Evolutionary conservation across 169 alveolate species (phyloP), one percentile per base, ranked within the genome.

Genomic region (Ichthyophthirius multifiliis): DNA sequence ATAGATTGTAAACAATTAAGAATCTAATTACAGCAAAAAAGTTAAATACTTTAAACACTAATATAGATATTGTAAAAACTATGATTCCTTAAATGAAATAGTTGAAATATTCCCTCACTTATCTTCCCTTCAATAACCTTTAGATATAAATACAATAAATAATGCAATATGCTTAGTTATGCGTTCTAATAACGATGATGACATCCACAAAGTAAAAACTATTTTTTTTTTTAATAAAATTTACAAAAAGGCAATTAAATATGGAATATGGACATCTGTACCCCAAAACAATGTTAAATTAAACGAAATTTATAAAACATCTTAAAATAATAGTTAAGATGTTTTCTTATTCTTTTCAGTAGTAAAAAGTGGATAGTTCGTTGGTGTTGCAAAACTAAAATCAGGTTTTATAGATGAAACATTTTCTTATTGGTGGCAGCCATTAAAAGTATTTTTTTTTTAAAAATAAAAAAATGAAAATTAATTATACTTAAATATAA

Each of bases 101-200:
- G 71, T 55, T 27, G 31, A 55, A 39, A 27, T 39, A 27, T 55
- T 55, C 71, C 23, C 23, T 34, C 71, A 55, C 31, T 39, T 55
- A n/a, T 7, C 1, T 27, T 55, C 71, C 18, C 71, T 55, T 27
- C 71, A 55, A 37, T 30, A 35, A 35, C 23, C 7, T 6, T 37
- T 37, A 35, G 20, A 81, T 31, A n/a, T 81, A 12, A 76, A 67
- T 31, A 76, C 67, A 45, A 62, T 47, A 23, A 34, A 16, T 9
- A 31, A 81, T 35, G 86, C 86, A 15, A 10, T 34, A 37, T 35
- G 80, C 41, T 81, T 39, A 23, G 65, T 81, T 18, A 44, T 81
- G 30, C 55, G 86, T 32, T 71, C 82, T 45, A 81, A 81, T 39
- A 81, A 67, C 43, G 86, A 81, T 64, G 86, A 81, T 55, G 86